Conservation (phyloP, 768 basidiomycete species). For the Phanerochaete sordida region DNA sequence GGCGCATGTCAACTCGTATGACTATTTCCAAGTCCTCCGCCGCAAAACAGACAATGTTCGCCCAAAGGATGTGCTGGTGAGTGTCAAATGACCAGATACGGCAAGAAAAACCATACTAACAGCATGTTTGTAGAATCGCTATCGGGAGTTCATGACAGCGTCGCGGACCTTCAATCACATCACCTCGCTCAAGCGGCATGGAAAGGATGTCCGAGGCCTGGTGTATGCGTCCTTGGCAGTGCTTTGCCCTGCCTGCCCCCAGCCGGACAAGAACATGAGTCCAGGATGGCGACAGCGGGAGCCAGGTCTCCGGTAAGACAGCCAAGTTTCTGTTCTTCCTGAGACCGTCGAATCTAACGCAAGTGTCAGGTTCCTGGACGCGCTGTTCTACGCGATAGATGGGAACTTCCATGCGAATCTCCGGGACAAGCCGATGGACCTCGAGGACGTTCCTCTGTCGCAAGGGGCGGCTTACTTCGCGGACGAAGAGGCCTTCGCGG, state of each 20-base stretch:
- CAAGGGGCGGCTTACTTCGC: constrained; percentile 13
- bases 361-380: constrained; percentile 11
- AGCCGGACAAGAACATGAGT: constrained; percentile 17
- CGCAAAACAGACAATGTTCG: background rate
- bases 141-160: constrained; percentile 8
- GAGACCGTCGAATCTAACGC: background rate
- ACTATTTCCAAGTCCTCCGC: background rate
- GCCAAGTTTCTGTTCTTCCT: no score
- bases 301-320: background rate
- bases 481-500: constrained; percentile 6
- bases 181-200: background rate
- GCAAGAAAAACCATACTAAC: no score
- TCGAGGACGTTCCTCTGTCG: constrained; percentile 9
- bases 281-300: constrained; percentile 3
- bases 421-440: constrained; percentile 11
- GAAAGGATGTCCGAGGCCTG: background rate
- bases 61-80: background rate
- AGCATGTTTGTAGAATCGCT: constrained; percentile 15
- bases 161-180: background rate
- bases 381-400: constrained; percentile 8
- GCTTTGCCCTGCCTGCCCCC: constrained; percentile 16
- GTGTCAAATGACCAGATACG: background rate
- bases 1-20: constrained; percentile 1
- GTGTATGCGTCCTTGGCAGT: constrained; percentile 4
- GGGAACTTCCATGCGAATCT: constrained; percentile 15